Evolutionary conservation across 2,329 filamentous ascomycete genomes (phyloP), one percentile per base, ranked within the genome.

Genomic region (Clarireedia homoeocarpa): DNA sequence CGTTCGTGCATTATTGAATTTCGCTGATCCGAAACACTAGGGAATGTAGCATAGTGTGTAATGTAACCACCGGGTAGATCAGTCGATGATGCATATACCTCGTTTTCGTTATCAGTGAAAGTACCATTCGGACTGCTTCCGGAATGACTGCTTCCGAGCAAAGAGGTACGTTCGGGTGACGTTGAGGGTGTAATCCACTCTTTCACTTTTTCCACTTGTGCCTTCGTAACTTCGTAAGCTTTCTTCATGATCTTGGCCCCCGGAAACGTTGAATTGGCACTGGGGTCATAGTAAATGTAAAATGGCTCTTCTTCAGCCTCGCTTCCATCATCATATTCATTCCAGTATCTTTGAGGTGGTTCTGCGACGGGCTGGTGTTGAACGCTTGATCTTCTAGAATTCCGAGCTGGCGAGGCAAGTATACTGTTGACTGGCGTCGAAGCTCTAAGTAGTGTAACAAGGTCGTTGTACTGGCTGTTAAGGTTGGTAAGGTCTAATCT

Each of bases 261-360:
- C 0, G 85, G 83, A 54, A 88, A 86, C 17, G 72, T 66, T 9
- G 57, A 55, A 24, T 78, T 74, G 1, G 80, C 80, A 62, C 89
- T 79, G 0, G 88, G 88, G 66, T 91, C 80, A 58, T 92, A 75
- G 65, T 89, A 90, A 62, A 94, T 84, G 46, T 82, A 78, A 69
- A 90, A 94, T 30, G 78, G 79, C 38, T 81, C 78, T 45, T 83
- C 72, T 3, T 54, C 82, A 10, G 63, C 69, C 54, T 91, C 87
- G 67, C 89, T 90, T 7, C 87, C 88, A 67, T 91, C 74, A 62
- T 95, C 89, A 69, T 92, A 94, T 69, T 95, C 89, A 70, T 89
- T 92, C 89, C 89, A 95, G 67, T 92, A 94, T 54, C 24, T 42
- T 20, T 49, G 57, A 23, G 23, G 27, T 42, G 45, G 27, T 4